A percentile compares a stretch with the other conserved stretches of the same genome.
Conservation (phyloP, 75 land plant genomes). For the Chamaecyparis obtusa region DNA sequence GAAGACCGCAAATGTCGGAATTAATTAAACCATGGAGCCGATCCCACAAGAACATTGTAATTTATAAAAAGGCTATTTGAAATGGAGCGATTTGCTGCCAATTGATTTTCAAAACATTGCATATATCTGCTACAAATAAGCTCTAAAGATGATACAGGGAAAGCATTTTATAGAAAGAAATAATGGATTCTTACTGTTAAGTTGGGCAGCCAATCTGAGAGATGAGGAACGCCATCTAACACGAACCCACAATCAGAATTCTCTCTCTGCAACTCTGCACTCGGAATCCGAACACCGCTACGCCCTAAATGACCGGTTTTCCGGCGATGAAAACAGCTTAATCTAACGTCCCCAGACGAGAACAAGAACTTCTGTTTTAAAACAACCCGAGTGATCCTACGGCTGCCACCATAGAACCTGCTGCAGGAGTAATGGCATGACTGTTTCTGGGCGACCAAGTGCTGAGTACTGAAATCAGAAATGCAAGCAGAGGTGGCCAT, state of each 20-base stretch:
- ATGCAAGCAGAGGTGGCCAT: neutral
- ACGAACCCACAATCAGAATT: neutral
- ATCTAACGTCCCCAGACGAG: neutral
- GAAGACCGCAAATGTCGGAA: too few relatives aligned
- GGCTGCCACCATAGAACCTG: neutral
- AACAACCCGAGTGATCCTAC: neutral
- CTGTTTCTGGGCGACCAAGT: neutral
- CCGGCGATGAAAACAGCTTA: neutral
- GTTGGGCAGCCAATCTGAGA: conserved; percentile 5
- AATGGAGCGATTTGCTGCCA: too few relatives aligned
- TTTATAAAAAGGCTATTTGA: too few relatives aligned
- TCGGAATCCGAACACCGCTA: neutral
- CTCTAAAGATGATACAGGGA: neutral
- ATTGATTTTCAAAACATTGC: too few relatives aligned
- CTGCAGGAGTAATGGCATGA: neutral
- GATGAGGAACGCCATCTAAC: conserved; percentile 1
- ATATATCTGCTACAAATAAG: too few relatives aligned
- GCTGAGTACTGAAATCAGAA: neutral
- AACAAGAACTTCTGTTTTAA: neutral
- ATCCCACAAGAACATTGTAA: too few relatives aligned
- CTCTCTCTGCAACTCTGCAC: neutral
- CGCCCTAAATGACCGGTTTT: neutral
- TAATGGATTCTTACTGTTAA: neutral
- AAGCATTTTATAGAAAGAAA: neutral
- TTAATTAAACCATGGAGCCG: too few relatives aligned